phyloP scores from a whole-genome alignment of 371 early-diverging fungal species.

The Dichotomocladium elegans region DNA sequence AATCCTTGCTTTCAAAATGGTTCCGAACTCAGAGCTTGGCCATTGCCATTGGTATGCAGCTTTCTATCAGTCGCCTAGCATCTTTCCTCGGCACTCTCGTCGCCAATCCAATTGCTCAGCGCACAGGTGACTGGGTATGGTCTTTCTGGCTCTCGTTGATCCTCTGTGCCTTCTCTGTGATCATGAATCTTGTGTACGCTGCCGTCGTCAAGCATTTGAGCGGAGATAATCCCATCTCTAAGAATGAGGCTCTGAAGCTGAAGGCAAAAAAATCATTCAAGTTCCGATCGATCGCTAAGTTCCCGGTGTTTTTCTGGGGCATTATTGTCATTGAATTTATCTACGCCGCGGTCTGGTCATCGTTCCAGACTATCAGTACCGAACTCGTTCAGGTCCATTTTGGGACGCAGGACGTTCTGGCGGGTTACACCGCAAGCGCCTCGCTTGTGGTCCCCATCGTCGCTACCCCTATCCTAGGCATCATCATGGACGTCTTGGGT shows the following conservation, averaged over 20 bases:
- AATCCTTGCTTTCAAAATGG: slow-evolving; percentile 56
- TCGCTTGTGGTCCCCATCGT: slow-evolving; percentile 52
- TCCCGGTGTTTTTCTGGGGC: slow-evolving; percentile 48
- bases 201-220: slow-evolving; percentile 35
- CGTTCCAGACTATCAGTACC: slow-evolving; percentile 52
- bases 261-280: slow-evolving; percentile 38
- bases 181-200: slow-evolving; percentile 47
- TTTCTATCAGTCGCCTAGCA: slow-evolving; percentile 49
- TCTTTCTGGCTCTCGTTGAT: slow-evolving; percentile 50
- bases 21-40: slow-evolving; percentile 41
- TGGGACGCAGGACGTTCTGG: slow-evolving; percentile 27
- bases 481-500: slow-evolving; percentile 52
- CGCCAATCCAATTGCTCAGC: slow-evolving; percentile 36
- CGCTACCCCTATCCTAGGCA: slow-evolving; percentile 52
- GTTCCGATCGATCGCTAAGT: slow-evolving; percentile 33
- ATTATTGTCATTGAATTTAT: slow-evolving; percentile 47
- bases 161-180: slow-evolving; percentile 42
- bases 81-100: slow-evolving; percentile 49
- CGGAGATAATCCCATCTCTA: slow-evolving; percentile 19
- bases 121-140: slow-evolving; percentile 48
- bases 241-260: slow-evolving; percentile 18
- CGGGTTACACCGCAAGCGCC: slow-evolving; percentile 53
- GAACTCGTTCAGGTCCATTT: slow-evolving; percentile 42
- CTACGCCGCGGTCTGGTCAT: slow-evolving; percentile 53
- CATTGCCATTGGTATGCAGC: slow-evolving; percentile 44